phyloP scores from a whole-genome alignment of 495 filamentous ascomycete genomes.

The Opeltia flavorubescens region DNA sequence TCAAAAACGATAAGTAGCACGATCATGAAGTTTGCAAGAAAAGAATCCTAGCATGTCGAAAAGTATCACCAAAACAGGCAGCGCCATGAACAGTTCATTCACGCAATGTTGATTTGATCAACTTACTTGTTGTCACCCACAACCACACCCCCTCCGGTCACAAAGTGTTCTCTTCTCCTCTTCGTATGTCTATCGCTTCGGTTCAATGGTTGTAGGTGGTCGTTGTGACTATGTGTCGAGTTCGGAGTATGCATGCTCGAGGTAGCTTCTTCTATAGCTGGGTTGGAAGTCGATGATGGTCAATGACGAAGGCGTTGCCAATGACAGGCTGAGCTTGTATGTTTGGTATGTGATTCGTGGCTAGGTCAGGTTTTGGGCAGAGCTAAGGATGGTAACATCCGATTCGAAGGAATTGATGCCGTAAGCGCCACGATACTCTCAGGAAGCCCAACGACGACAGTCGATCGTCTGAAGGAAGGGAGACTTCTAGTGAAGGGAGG shows the following conservation, averaged over 20 bases:
- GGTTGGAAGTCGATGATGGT: not conserved
- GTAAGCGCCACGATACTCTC: not conserved
- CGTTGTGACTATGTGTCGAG: not conserved
- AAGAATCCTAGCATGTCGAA: not conserved
- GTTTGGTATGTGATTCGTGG: not conserved
- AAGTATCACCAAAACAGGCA: not conserved
- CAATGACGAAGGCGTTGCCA: not conserved
- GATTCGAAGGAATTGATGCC: not conserved
- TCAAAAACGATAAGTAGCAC: not conserved
- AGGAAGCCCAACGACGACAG: not conserved
- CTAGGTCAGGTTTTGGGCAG: not conserved
- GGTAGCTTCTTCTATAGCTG: not conserved
- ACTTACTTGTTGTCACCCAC: not conserved
- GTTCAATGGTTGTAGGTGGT: not conserved
- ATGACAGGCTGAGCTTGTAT: not conserved
- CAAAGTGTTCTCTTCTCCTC: not conserved
- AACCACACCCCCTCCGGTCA: not conserved
- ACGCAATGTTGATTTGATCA: no score
- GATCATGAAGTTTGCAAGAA: not conserved
- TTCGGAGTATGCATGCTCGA: not conserved
- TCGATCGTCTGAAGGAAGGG: not conserved
- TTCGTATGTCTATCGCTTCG: not conserved
- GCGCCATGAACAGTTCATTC: no score
- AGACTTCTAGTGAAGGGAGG: not conserved
- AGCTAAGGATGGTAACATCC: constrained; percentile 1